Evolutionary conservation across 176 grass and related monocot species (phyloP).

Genomic region (Oryza coarctata): DNA sequence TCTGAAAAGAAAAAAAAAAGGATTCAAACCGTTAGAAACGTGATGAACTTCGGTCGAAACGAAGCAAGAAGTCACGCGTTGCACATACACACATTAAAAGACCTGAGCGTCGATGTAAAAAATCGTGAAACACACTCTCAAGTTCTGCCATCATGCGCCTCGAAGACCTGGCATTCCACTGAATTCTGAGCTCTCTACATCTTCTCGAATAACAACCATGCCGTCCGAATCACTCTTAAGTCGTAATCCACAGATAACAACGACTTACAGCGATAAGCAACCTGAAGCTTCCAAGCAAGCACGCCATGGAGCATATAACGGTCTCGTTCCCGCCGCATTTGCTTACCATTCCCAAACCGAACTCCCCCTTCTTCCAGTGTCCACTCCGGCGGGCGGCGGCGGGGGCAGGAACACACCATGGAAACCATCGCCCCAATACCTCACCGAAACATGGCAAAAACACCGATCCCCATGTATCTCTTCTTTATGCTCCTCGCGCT

Average conservation of each 20-base stretch:
- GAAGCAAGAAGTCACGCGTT: no score
- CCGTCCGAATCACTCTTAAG: neutral
- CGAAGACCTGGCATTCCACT: no score
- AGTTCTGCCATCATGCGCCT: no score
- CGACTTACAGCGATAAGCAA: neutral
- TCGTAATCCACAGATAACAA: neutral
- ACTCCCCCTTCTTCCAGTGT: neutral
- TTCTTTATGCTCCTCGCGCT: slow-evolving; percentile 19
- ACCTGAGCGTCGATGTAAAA: no score
- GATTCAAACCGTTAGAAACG: no score
- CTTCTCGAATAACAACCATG: no score
- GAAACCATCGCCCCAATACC: neutral
- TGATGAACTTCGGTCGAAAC: no score
- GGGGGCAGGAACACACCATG: neutral
- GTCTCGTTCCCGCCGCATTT: neutral
- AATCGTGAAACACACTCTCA: no score
- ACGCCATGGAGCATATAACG: neutral
- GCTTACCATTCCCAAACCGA: slow-evolving; percentile 1
- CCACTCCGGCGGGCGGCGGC: neutral
- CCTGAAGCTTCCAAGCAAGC: slow-evolving; percentile 19
- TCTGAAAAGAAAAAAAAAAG: no score
- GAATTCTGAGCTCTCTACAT: neutral
- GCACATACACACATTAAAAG: no score
- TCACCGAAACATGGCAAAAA: slow-evolving; percentile 26
- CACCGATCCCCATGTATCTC: slow-evolving; percentile 7